Conservation (phyloP, 1,284 basidiomycete genomes). For the Violaceomyces palustris region DNA sequence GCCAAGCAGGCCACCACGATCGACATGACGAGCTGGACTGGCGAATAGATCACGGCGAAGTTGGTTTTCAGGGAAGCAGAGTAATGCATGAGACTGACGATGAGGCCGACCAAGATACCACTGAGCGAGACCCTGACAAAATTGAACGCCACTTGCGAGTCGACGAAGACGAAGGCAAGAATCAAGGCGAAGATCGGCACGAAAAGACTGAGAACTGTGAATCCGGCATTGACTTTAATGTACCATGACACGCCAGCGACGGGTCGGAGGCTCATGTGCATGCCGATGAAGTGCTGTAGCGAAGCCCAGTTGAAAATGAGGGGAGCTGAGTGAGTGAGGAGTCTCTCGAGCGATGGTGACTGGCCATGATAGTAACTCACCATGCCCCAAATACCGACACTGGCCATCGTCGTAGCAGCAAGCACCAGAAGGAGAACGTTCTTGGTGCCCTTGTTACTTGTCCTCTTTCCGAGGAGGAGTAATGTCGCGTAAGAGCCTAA, state of each 20-base stretch:
- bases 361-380: neutral
- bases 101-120: constrained; percentile 69
- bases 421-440: constrained; percentile 56
- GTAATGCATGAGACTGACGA: constrained; percentile 63
- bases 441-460: constrained; percentile 53
- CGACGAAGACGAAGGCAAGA: constrained; percentile 57
- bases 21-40: constrained; percentile 55
- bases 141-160: constrained; percentile 54
- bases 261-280: constrained; percentile 55
- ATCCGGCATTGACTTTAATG: constrained; percentile 53
- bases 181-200: constrained; percentile 56
- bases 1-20: constrained; percentile 56
- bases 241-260: constrained; percentile 54
- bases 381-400: constrained; percentile 49
- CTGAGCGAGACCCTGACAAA: constrained; percentile 55
- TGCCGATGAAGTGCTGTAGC: constrained; percentile 58
- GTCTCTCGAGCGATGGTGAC: neutral
- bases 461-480: constrained; percentile 55
- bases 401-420: constrained; percentile 58
- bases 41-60: constrained; percentile 47
- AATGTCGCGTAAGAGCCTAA: constrained; percentile 57
- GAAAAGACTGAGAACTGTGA: constrained; percentile 57
- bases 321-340: no score
- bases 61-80: constrained; percentile 55
- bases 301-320: no score